These are phyloP conservation scores for Niebla homalea DNA, from an alignment of 495 filamentous ascomycete genomes.

Conservation along the genomic window DNA sequence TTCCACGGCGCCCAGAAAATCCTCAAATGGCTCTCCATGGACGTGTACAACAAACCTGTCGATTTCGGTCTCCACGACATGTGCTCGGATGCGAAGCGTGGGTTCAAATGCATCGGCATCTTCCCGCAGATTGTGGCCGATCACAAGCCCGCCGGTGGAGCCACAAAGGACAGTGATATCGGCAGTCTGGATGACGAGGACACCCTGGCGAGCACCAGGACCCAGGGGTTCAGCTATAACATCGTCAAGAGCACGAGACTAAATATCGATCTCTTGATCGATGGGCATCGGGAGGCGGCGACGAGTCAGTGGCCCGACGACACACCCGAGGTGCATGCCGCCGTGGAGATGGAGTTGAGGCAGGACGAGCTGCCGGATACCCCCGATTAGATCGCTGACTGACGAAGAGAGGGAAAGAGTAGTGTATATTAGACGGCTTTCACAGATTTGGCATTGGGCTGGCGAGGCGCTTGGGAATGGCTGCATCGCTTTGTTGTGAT, in stretches of 20 bases:
- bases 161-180: constrained; percentile 34
- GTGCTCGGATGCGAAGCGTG: constrained; percentile 25
- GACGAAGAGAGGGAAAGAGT: too few species aligned
- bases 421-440: too few species aligned
- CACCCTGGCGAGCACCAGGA: constrained; percentile 20
- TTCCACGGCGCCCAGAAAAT: constrained; percentile 38
- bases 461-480: too few species aligned
- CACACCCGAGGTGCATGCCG: background rate
- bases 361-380: background rate
- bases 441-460: too few species aligned
- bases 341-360: constrained; percentile 3
- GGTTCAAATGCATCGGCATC: constrained; percentile 29
- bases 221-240: constrained; percentile 30
- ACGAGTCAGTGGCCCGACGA: constrained; percentile 18
- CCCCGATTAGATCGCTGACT: background rate
- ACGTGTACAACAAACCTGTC: constrained; percentile 28
- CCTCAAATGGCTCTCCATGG: constrained; percentile 33
- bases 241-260: constrained; percentile 36
- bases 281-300: constrained; percentile 17
- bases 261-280: constrained; percentile 23
- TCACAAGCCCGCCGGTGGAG: constrained; percentile 28
- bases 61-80: constrained; percentile 36
- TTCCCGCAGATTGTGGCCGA: constrained; percentile 35
- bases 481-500: too few species aligned
- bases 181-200: constrained; percentile 12